Base-by-base conservation (phyloP, 306 rosid species). In the Leucaena leucocephala region DNA sequence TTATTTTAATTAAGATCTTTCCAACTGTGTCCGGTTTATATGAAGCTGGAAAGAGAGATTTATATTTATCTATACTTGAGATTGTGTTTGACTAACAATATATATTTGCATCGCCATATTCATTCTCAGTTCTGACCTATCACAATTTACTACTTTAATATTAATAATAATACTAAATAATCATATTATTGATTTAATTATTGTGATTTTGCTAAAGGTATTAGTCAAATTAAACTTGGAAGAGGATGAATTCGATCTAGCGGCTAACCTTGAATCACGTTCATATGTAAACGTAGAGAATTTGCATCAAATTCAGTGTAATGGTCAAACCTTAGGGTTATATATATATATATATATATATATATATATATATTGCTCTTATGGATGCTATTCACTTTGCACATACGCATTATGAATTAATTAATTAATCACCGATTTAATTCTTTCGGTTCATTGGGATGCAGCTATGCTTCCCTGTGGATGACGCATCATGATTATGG, bases 231-330 rank as follows among this genome's bases (percentile, higher is more conserved):
- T n/a, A n/a, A n/a, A n/a, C n/a, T 27, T 4, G 22, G 34, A 13
- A 45, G 40, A 46, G 67, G 67, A 61, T 61, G 80, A 79, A 63
- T 27, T 0, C 0, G 80, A 82, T 73, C 76, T 46, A 75, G 70
- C 77, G 82, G 81, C 52, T 36, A 69, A 33, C 87, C 93, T 61
- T 78, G 87, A 89, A 88, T 84, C 82, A 79, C 58, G 90, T 80
- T 84, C 89, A 84, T 72, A 12, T 59, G 8, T 22, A 57, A 67
- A 79, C 86, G 82, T 78, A 82, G 75, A 76, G 80, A 87, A 82
- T 82, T 82, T 80, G 91, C 92, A 89, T 89, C 72, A 87, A 89
- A 88, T 89, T 92, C 92, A 90, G 97, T 79, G 93, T 33, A 35
- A 84, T 81, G 84, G 73, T 76, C 27, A 27, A 27, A 27, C 27